A percentile compares a stretch with the other conserved stretches of the same genome.
phyloP scores from a whole-genome alignment of 768 basidiomycete species.

The Phaffia tasmanica region DNA sequence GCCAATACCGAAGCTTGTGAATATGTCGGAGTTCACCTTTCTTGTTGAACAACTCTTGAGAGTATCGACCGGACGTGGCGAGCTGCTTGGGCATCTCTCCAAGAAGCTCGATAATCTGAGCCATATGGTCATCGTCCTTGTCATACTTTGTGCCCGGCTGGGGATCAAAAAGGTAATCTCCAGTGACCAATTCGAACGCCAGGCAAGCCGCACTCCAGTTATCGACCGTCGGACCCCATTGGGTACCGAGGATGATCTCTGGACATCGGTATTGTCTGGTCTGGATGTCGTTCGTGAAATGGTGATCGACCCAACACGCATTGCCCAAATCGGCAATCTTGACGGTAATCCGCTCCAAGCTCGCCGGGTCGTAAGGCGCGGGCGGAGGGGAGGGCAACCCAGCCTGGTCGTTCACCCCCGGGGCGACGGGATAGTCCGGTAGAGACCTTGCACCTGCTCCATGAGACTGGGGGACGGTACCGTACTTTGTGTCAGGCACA shows the following conservation, averaged over 20 bases:
- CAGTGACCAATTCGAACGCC: conserved; percentile 85
- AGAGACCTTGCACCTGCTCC: conserved; percentile 27
- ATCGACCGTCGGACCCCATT: conserved; percentile 91
- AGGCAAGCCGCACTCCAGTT: conserved; percentile 94
- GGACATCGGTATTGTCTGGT: conserved; percentile 95
- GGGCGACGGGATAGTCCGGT: conserved; percentile 31
- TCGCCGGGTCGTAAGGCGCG: conserved; percentile 32
- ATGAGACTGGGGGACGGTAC: conserved; percentile 22
- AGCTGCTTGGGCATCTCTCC: conserved; percentile 76
- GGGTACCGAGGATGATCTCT: conserved; percentile 90
- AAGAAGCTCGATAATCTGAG: conserved; percentile 92
- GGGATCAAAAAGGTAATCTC: conserved; percentile 96
- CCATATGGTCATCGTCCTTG: conserved; percentile 96
- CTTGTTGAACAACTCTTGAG: conserved; percentile 89
- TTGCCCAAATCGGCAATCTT: conserved; percentile 99
- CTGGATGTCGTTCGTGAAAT: conserved; percentile 85
- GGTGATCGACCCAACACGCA: conserved; percentile 82
- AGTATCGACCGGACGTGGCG: conserved; percentile 84
- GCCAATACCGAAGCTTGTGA: conserved; percentile 86
- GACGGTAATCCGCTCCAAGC: conserved; percentile 71
- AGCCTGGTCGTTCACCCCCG: conserved; percentile 41
- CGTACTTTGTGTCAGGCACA: conserved; percentile 6
- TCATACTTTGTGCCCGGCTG: conserved; percentile 87
- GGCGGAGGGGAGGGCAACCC: conserved; percentile 38
- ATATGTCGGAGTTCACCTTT: conserved; percentile 96